Percentiles rank a stretch among this genome's conserved stretches.
Conservation (phyloP, 768 basidiomycete species). For the Lactarius psammicola region DNA sequence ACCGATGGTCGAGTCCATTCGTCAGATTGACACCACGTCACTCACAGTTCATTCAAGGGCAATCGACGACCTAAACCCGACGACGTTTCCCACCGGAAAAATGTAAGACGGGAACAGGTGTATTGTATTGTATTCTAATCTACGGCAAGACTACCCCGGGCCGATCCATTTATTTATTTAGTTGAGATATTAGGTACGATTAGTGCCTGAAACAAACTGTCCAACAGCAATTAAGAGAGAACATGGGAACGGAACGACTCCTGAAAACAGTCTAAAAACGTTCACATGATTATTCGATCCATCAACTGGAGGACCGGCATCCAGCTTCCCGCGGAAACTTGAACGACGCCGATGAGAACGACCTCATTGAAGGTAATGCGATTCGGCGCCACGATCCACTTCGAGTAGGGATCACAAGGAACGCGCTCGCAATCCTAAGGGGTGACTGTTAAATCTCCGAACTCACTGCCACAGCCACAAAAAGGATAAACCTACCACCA, state of each 20-base stretch:
- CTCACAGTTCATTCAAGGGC: not conserved
- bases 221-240: not conserved
- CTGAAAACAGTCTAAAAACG: not conserved
- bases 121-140: slow-evolving; percentile 2
- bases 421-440: slow-evolving; percentile 12
- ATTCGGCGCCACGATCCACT: slow-evolving; percentile 8
- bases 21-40: not conserved
- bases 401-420: not conserved
- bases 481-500: slow-evolving; percentile 8
- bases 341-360: slow-evolving; percentile 23
- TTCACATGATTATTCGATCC: slow-evolving; percentile 13
- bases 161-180: not conserved
- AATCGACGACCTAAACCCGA: not conserved
- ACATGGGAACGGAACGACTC: not conserved
- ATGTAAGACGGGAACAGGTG: not conserved
- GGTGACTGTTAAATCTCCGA: slow-evolving; percentile 3
- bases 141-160: not conserved
- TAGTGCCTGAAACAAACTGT: not conserved
- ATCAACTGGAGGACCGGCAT: slow-evolving; percentile 25
- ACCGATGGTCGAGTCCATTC: not conserved
- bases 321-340: slow-evolving; percentile 26
- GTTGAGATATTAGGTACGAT: slow-evolving; percentile 7
- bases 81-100: not conserved
- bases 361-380: slow-evolving; percentile 20
- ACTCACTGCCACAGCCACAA: not conserved